phyloP scores from a whole-genome alignment of 257 asterid genomes.

The Coffea canephora region DNA sequence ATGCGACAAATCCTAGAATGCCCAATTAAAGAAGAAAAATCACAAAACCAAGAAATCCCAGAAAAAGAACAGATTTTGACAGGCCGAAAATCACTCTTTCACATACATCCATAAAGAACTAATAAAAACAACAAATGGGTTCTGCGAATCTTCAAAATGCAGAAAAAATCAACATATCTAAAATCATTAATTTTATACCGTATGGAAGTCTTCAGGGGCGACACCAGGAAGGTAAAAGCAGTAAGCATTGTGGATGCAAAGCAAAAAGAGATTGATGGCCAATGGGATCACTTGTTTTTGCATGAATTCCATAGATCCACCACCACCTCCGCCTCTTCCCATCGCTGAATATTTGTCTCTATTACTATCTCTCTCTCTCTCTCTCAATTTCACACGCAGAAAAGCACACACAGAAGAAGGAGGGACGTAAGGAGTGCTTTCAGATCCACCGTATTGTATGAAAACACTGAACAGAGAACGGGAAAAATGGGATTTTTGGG shows the following conservation, averaged over 20 bases:
- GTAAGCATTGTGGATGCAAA: constrained; percentile 43
- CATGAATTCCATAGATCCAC: constrained; percentile 20
- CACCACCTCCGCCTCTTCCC: constrained; percentile 11
- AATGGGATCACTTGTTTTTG: constrained; percentile 5
- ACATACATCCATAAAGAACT: constrained; percentile 1
- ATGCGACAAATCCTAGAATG: not conserved
- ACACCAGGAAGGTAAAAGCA: constrained; percentile 85
- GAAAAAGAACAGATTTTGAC: not conserved
- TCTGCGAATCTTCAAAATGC: not conserved
- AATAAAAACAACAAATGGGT: not conserved
- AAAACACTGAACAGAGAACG: not conserved
- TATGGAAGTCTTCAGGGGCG: constrained; percentile 77
- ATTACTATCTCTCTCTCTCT: not conserved
- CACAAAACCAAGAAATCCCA: not conserved
- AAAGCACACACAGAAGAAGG: not conserved
- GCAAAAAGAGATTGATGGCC: constrained; percentile 30
- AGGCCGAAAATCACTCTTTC: not conserved
- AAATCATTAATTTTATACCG: constrained; percentile 30
- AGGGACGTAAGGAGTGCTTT: not conserved
- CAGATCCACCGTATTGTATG: constrained; percentile 10
- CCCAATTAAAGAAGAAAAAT: not conserved
- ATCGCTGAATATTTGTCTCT: not conserved
- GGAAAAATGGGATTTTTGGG: not conserved
- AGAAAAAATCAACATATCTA: not conserved
- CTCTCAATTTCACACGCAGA: not conserved